Conservation (phyloP, 306 rosid genomes). For the Nissolia schottii region DNA sequence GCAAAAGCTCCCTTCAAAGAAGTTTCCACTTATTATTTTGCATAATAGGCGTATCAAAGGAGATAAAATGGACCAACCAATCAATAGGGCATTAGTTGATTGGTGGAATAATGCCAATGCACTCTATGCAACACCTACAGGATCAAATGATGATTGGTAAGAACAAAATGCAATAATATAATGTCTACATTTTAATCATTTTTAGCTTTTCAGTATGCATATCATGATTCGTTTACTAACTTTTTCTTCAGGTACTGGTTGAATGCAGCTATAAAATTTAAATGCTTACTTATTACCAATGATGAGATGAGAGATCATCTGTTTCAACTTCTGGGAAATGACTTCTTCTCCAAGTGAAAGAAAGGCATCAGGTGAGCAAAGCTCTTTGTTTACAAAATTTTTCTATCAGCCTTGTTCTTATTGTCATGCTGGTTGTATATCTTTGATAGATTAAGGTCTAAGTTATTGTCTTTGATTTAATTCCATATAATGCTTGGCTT, state of each 20-base stretch:
- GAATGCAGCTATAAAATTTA: conserved; percentile 94
- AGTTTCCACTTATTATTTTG: conserved; percentile 80
- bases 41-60: conserved; percentile 79
- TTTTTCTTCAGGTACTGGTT: conserved; percentile 93
- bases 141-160: conserved; percentile 96
- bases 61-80: conserved; percentile 54
- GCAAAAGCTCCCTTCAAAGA: conserved; percentile 74
- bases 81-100: conserved; percentile 65
- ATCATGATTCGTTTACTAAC: conserved; percentile 33
- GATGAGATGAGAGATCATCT: conserved; percentile 97
- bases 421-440: not conserved
- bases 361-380: conserved; percentile 87
- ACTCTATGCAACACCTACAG: conserved; percentile 81
- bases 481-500: not conserved
- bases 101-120: conserved; percentile 77
- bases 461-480: not conserved
- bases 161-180: conserved; percentile 21
- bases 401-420: not conserved
- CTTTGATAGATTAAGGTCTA: conserved; percentile 6
- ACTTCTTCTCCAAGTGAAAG: conserved; percentile 95
- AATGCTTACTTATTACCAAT: conserved; percentile 81
- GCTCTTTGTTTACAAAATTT: conserved; percentile 5
- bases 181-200: not conserved
- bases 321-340: conserved; percentile 89
- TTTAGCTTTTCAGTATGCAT: conserved; percentile 13